Evolutionary conservation across 225 moss, liverwort and hornwort genomes (phyloP).

Genomic region (Straminergon stramineum): DNA sequence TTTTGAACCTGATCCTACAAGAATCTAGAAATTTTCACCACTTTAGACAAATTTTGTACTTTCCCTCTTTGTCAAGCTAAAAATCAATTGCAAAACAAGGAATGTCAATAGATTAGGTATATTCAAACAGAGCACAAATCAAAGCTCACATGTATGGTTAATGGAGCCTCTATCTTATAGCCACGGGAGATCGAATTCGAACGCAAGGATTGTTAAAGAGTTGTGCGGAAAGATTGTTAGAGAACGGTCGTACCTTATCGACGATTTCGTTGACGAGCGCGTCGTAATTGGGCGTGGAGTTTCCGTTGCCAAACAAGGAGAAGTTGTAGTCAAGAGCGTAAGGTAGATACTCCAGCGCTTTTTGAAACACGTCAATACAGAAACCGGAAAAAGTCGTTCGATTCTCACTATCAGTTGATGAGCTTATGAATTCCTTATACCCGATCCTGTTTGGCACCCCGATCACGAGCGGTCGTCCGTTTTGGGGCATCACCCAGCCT

Average conservation of each 20-base stretch:
- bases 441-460: constrained; percentile 77
- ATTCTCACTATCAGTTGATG: constrained; percentile 25
- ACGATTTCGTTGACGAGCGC: constrained; percentile 57
- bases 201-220: not conserved
- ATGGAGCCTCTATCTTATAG: not conserved
- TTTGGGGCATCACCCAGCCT: constrained; percentile 75
- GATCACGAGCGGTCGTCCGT: constrained; percentile 55
- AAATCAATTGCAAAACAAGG: not conserved
- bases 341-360: constrained; percentile 67
- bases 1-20: not conserved
- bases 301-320: constrained; percentile 62
- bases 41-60: not conserved
- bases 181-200: not conserved
- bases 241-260: constrained; percentile 47
- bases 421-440: constrained; percentile 67
- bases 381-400: constrained; percentile 58
- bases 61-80: not conserved
- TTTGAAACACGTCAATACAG: constrained; percentile 78
- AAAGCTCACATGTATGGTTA: not conserved
- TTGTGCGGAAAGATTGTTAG: not conserved
- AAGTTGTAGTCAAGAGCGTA: constrained; percentile 70
- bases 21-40: not conserved
- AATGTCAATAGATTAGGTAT: not conserved
- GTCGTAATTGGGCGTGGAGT: constrained; percentile 58
- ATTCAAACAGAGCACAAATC: not conserved